These are phyloP conservation scores for Avena insularis DNA, from an alignment of 176 grass and related monocot species.

Conservation along the genomic window DNA sequence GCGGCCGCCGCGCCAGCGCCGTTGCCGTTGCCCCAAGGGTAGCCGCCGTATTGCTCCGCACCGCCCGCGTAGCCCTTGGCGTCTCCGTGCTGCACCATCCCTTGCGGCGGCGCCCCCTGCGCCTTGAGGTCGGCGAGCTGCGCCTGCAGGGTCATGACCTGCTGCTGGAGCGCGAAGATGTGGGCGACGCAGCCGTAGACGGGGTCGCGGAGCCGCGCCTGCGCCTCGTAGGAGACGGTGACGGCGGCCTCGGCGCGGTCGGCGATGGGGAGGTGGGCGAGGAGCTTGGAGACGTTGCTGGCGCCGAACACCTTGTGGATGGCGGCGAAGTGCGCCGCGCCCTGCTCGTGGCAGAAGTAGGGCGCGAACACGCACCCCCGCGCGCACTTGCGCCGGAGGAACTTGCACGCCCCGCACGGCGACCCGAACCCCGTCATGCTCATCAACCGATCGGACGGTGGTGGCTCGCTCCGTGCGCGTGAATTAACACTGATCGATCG, in stretches of 20 bases:
- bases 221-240: conserved; percentile 94
- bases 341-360: conserved; percentile 98
- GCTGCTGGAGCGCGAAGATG: conserved; percentile 96
- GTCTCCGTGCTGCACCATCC: conserved; percentile 35
- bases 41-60: conserved; percentile 39
- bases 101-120: conserved; percentile 63
- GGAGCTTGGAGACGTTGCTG: conserved; percentile 94
- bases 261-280: conserved; percentile 73
- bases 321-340: conserved; percentile 86
- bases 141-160: conserved; percentile 94
- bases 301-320: conserved; percentile 99
- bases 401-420: conserved; percentile 98
- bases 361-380: conserved; percentile 94
- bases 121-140: conserved; percentile 84
- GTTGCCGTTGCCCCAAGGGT: conserved; percentile 39
- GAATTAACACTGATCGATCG: neutral
- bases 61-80: conserved; percentile 38
- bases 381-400: conserved; percentile 86
- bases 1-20: neutral
- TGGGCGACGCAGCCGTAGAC: conserved; percentile 96
- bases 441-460: neutral
- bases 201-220: conserved; percentile 86
- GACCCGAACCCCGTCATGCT: conserved; percentile 89
- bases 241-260: conserved; percentile 93
- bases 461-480: neutral